These are phyloP conservation scores for Vitis rupestris DNA, from an alignment of 164 flowering plant species.

Conservation along the genomic window DNA sequence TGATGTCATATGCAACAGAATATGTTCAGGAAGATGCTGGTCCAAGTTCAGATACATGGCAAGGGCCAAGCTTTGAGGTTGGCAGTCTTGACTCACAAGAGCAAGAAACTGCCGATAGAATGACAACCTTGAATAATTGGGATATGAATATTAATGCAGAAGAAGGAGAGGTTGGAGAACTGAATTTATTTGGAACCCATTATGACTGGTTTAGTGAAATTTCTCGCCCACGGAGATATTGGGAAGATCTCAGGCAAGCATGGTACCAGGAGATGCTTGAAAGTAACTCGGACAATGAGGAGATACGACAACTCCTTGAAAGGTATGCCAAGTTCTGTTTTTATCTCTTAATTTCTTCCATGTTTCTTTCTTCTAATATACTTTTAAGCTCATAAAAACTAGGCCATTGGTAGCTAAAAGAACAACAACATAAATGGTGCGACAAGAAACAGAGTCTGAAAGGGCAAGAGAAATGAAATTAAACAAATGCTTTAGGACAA, in stretches of 20 bases:
- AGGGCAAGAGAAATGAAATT: too few species aligned
- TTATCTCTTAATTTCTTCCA: neutral
- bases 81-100: slow-evolving; percentile 23
- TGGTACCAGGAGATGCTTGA: slow-evolving; percentile 63
- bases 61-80: slow-evolving; percentile 18
- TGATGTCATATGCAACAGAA: slow-evolving; percentile 19
- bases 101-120: slow-evolving; percentile 7
- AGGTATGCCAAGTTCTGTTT: slow-evolving; percentile 35
- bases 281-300: slow-evolving; percentile 46
- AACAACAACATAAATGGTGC: too few species aligned
- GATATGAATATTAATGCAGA: slow-evolving; percentile 17
- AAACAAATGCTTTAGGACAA: too few species aligned
- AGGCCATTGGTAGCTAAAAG: too few species aligned
- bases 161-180: neutral
- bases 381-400: too few species aligned
- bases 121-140: slow-evolving; percentile 1
- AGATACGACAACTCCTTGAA: slow-evolving; percentile 64
- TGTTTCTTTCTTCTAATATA: neutral
- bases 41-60: slow-evolving; percentile 18
- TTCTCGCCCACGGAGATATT: slow-evolving; percentile 54
- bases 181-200: slow-evolving; percentile 9
- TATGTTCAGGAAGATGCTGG: slow-evolving; percentile 24
- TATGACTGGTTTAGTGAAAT: slow-evolving; percentile 52
- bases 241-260: slow-evolving; percentile 56
- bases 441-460: too few species aligned